Evolutionary conservation across 1,284 basidiomycete genomes (phyloP), one percentile per base, ranked within the genome.

Genomic region (Microstroma glucosiphilum): DNA sequence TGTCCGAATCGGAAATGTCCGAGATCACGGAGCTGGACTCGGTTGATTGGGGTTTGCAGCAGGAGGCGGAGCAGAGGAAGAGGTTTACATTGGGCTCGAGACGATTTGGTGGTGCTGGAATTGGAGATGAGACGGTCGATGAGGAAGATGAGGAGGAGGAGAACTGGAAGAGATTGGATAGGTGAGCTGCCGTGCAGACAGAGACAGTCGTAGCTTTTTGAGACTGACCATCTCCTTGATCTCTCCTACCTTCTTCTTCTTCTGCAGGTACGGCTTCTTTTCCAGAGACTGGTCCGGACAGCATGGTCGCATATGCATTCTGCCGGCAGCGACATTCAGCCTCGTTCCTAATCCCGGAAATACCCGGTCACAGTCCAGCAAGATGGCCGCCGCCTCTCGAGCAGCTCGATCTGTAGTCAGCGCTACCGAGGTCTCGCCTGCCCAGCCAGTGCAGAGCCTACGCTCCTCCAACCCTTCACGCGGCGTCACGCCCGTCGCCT

Each of bases 181-280:
- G 30, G 30, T 37, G 30, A 37, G 30, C 30, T 4, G 30, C 30
- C 3, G 30, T 37, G 30, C 4, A 37, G 30, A 37, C 30, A 37
- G 9, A 37, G 30, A 37, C 30, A 37, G 30, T 37, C 9, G 30
- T 9, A 37, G 30, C 9, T 9, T 9, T 4, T 9, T 9, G 30
- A 37, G 30, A 37, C 30, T 37, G 30, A 37, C 30, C 30, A 37
- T 3, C 9, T 9, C 30, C 30, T 9, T 37, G 30, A 9, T 9
- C 30, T 9, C 30, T 9, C 4, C 30, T 37, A 37, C 3, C 30
- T 9, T 37, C 30, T 4, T 37, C 30, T 4, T 37, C 30, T 37
- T 37, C 30, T 9, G 30, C 30, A 63, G 72, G 17, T 62, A 69
- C 40, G 70, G 70, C 21, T 72, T 72, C 63, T 72, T 72, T 42